Evolutionary conservation across 1,139 yeast genomes (phyloP).

Genomic region (Nadsonia starkeyi-henricii): DNA sequence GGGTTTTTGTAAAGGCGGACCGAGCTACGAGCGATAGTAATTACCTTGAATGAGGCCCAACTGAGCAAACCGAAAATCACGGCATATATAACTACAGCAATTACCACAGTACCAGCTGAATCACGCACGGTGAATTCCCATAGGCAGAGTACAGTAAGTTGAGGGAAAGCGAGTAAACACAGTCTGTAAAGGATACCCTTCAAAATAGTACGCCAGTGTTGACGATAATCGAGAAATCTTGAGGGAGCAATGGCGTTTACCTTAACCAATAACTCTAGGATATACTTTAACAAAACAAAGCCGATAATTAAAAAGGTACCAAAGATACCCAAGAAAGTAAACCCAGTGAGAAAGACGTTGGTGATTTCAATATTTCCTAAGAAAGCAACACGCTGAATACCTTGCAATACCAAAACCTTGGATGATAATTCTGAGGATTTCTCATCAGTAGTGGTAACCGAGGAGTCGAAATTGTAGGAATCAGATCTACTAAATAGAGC

Average conservation of each 20-base stretch:
- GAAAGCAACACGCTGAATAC: slow-evolving; percentile 83
- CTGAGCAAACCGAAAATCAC: slow-evolving; percentile 44
- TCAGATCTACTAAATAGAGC: slow-evolving; percentile 25
- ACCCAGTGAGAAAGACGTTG: slow-evolving; percentile 72
- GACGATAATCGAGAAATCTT: slow-evolving; percentile 64
- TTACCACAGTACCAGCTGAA: slow-evolving; percentile 68
- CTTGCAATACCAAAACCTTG: slow-evolving; percentile 69
- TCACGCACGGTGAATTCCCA: slow-evolving; percentile 83
- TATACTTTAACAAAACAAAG: slow-evolving; percentile 56
- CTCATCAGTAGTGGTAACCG: slow-evolving; percentile 54
- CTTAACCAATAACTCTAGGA: slow-evolving; percentile 56
- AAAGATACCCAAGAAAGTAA: slow-evolving; percentile 68
- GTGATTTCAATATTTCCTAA: slow-evolving; percentile 77
- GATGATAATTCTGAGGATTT: slow-evolving; percentile 38
- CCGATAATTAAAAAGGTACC: slow-evolving; percentile 56
- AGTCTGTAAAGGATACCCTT: slow-evolving; percentile 84
- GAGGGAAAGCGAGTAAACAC: slow-evolving; percentile 73
- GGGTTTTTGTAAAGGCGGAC: slow-evolving; percentile 69
- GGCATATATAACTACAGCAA: slow-evolving; percentile 56
- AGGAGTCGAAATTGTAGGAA: slow-evolving; percentile 35
- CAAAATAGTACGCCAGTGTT: slow-evolving; percentile 64
- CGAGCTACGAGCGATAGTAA: slow-evolving; percentile 59
- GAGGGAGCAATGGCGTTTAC: slow-evolving; percentile 42
- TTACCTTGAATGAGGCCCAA: slow-evolving; percentile 64
- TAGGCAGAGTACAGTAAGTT: slow-evolving; percentile 62